Base-by-base conservation (phyloP, 2,329 filamentous ascomycete genomes). In the Colletotrichum zoysiae region DNA sequence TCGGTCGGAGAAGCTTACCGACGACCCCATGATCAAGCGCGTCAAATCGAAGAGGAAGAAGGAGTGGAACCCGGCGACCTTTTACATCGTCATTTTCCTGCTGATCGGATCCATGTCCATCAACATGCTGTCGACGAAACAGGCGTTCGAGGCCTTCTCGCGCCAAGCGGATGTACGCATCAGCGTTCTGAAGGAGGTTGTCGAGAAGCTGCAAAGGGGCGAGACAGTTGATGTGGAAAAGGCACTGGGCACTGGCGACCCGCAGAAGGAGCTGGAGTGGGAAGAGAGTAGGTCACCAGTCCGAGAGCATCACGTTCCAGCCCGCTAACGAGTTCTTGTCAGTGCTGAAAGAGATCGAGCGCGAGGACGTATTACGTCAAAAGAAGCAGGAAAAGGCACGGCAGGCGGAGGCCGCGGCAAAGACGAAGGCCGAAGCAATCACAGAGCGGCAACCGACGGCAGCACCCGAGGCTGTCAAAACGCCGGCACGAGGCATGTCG, bases 71-170 rank as follows among this genome's bases (percentile, higher is more conserved):
- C 93, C 93, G 3, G 92, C 92, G 26, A 95, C 91, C 0, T 95
- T 94, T 78, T 96, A 91, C 80, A 93, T 95, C 76, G 85, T 91
- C 76, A 93, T 95, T 74, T 95, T 95, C 78, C 85, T 95, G 51
- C 87, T 98, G 74, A 95, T 98, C 74, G 97, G 97, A 5, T 97
- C 94, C 73, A 97, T 98, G 86, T 93, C 95, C 18, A 98, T 99
- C 76, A 93, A 98, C 77, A 93, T 96, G 87, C 92, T 99, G 78
- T 87, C 91, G 46, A 81, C 98, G 77, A 92, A 91, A 77, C 93
- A 93, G 76, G 91, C 95, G 62, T 92, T 91, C 78, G 86, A 87
- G 42, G 89, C 91, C 12, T 95, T 93, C 76, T 89, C 87, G 78
- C 90, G 95, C 62, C 90, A 91, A 75, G 91, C 95, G 6, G 93